These are phyloP conservation scores for Leishmania aethiopica DNA, from an alignment of 208 protist species.

Conservation along the genomic window DNA sequence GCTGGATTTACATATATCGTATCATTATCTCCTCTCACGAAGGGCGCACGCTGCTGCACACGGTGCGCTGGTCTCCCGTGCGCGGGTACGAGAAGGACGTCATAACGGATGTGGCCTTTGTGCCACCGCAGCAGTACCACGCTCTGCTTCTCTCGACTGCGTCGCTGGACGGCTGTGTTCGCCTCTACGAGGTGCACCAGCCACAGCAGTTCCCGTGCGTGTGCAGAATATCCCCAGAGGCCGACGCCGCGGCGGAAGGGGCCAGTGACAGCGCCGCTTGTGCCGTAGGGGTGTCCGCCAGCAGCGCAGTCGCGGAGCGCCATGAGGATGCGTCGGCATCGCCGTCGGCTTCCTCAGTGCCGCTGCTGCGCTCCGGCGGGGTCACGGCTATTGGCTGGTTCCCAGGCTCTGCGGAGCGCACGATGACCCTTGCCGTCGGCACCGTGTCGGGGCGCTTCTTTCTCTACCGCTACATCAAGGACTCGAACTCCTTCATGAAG, in stretches of 20 bases:
- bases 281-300: neutral
- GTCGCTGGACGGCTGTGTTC: conserved; percentile 85
- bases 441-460: conserved; percentile 78
- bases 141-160: conserved; percentile 84
- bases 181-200: conserved; percentile 86
- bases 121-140: conserved; percentile 80
- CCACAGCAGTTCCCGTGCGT: conserved; percentile 68
- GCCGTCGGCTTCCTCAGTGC: conserved; percentile 6
- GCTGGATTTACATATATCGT: conserved; percentile 87
- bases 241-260: conserved; percentile 30
- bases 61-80: conserved; percentile 61
- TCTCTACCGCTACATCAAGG: conserved; percentile 76
- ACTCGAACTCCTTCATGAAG: conserved; percentile 53
- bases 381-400: conserved; percentile 88
- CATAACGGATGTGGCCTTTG: conserved; percentile 89
- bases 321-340: neutral
- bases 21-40: conserved; percentile 67
- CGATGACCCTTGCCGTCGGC: conserved; percentile 84
- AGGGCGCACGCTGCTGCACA: conserved; percentile 48
- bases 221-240: conserved; percentile 69
- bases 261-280: conserved; percentile 14
- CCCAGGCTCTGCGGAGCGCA: conserved; percentile 68
- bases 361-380: conserved; percentile 40
- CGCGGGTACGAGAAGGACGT: conserved; percentile 88
- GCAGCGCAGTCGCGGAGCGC: neutral